A percentile compares a stretch with the other conserved stretches of the same genome.
phyloP scores from a whole-genome alignment of 2,329 filamentous ascomycete species.

The Cercospora berteroae region DNA sequence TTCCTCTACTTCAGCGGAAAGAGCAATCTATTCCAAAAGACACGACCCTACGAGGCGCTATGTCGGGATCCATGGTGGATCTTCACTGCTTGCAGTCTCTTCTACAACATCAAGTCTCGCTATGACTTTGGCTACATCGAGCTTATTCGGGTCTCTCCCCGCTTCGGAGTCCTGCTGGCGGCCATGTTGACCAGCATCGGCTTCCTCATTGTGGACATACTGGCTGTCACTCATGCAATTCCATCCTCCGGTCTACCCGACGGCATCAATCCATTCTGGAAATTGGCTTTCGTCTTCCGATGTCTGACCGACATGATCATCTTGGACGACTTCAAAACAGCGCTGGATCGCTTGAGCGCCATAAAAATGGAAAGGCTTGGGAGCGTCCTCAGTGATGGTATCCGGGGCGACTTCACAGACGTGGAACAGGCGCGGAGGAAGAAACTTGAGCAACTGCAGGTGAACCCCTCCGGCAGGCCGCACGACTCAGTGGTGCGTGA shows the following conservation, averaged over 20 bases:
- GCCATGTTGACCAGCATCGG: constrained; percentile 61
- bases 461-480: not conserved
- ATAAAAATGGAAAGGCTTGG: constrained; percentile 43
- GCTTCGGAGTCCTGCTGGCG: constrained; percentile 61
- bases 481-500: constrained; percentile 7
- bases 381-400: constrained; percentile 30
- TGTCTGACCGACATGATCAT: constrained; percentile 66
- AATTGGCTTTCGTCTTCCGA: constrained; percentile 63
- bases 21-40: constrained; percentile 51
- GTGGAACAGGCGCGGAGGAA: constrained; percentile 28
- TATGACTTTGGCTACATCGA: constrained; percentile 59
- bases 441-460: constrained; percentile 18
- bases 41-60: constrained; percentile 59
- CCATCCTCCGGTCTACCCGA: constrained; percentile 38
- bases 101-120: constrained; percentile 62
- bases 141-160: constrained; percentile 60
- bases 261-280: constrained; percentile 67
- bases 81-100: constrained; percentile 58
- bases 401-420: constrained; percentile 31
- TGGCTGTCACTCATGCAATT: constrained; percentile 53
- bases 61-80: constrained; percentile 69
- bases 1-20: constrained; percentile 57
- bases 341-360: constrained; percentile 48
- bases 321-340: constrained; percentile 67
- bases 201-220: constrained; percentile 62